A percentile compares a stretch with the other conserved stretches of the same genome.
phyloP scores from a whole-genome alignment of 768 basidiomycete species.

The Leccinum fibrillosum region DNA sequence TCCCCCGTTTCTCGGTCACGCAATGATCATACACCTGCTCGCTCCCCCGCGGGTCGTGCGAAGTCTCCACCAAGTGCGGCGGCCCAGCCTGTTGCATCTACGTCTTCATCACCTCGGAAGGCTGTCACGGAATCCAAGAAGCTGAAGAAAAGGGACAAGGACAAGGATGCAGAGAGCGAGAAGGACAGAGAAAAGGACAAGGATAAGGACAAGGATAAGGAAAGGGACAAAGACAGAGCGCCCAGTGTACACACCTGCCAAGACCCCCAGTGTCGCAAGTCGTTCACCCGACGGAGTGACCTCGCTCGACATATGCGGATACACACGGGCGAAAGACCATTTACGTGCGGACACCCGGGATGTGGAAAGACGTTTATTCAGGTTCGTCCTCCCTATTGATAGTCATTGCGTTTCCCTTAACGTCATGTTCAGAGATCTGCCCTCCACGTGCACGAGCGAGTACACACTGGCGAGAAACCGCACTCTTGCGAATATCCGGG shows the following conservation, averaged over 20 bases:
- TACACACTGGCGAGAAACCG: constrained; percentile 92
- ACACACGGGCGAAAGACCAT: constrained; percentile 88
- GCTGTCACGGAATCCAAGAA: constrained; percentile 23
- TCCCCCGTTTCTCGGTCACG: constrained; percentile 32
- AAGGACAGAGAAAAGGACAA: constrained; percentile 18
- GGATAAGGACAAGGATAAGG: constrained; percentile 11
- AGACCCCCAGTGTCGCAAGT: constrained; percentile 71
- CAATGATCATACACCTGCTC: constrained; percentile 18
- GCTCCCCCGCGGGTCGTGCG: constrained; percentile 22
- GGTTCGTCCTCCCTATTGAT: constrained; percentile 39
- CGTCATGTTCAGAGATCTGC: constrained; percentile 67
- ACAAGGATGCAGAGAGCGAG: constrained; percentile 29
- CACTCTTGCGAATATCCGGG: constrained; percentile 88
- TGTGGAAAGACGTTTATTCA: constrained; percentile 94
- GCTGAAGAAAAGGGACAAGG: constrained; percentile 25
- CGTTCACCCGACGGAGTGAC: constrained; percentile 81
- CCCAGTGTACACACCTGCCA: constrained; percentile 62
- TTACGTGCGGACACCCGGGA: constrained; percentile 63
- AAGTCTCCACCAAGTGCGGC: constrained; percentile 33
- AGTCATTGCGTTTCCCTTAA: constrained; percentile 6
- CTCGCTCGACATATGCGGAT: constrained; percentile 83
- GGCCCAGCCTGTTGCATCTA: constrained; percentile 49
- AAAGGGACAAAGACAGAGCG: constrained; percentile 42
- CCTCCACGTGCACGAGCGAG: constrained; percentile 81
- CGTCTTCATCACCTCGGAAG: constrained; percentile 38